Base-by-base conservation (phyloP, 805 yeast species). In the Soucietia sequanensis region DNA sequence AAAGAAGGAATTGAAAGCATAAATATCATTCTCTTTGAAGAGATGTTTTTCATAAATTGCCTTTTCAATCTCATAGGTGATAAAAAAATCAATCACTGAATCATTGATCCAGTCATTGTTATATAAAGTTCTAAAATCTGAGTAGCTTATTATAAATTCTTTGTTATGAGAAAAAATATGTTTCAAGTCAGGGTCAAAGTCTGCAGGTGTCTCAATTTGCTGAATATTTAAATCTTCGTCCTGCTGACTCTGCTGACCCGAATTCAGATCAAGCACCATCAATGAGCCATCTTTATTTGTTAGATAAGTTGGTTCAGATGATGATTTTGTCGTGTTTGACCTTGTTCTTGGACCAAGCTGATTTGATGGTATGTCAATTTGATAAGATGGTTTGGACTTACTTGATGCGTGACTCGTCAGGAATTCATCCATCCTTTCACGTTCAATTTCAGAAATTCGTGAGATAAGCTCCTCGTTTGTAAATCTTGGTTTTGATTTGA, bases 81-180 rank as follows among this genome's bases (percentile, higher is more conserved):
- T 68, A 50, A 86, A 89, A 54, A 91, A 91, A 56, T 88, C 96
- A 36, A 93, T 81, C 32, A 93, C 66, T 0, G 84, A 76, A 52
- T 93, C 99, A 61, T 93, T 91, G 31, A 93, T 76, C 90, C 95
- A 91, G 42, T 84, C 86, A 30, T 81, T 80, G 38, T 83, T 81
- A 50, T 81, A 80, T 7, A 91, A 68, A 29, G 96, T 84, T 42
- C 76, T 77, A 56, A 84, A 87, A 53, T 93, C 99, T 24, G 76
- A 70, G 39, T 77, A 73, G 1, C 80, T 70, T 6, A 91, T 73
- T 4, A 73, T 71, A 43, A 84, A 72, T 1, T 62, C 56, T 26
- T 76, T 70, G 4, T 72, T 74, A 46, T 80, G 82, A 17, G 60
- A 54, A 47, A 88, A 80, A 12, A 60, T 61, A 43, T 75, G 70